A percentile compares a stretch with the other conserved stretches of the same genome.
phyloP scores from a whole-genome alignment of 2,329 filamentous ascomycete species.

The Fusarium tupiense region DNA sequence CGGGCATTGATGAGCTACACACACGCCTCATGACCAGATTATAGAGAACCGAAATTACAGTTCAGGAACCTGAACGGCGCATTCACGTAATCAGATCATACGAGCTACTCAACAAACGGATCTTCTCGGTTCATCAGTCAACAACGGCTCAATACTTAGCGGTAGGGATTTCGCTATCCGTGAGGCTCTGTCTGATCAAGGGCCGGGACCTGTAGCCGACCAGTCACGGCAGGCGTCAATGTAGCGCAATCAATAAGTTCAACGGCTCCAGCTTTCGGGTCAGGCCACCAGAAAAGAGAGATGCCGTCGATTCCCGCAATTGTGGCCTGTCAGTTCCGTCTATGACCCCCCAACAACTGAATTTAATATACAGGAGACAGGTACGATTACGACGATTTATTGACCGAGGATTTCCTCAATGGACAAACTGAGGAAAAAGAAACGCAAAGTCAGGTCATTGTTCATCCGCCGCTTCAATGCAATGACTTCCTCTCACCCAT shows the following conservation, averaged over 20 bases:
- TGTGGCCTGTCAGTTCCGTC: slow-evolving; percentile 19
- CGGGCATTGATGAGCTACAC: not conserved
- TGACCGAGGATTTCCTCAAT: not conserved
- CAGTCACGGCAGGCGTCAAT: slow-evolving; percentile 2
- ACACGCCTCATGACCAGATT: slow-evolving; percentile 6
- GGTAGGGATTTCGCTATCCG: slow-evolving; percentile 3
- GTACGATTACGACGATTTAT: not conserved
- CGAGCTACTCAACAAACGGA: slow-evolving; percentile 18
- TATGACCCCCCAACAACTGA: slow-evolving; percentile 16
- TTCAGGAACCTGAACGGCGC: not conserved
- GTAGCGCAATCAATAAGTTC: slow-evolving; percentile 6
- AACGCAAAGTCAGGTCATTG: not conserved
- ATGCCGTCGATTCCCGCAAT: slow-evolving; percentile 23
- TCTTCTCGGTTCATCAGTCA: slow-evolving; percentile 10
- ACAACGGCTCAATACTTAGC: not conserved
- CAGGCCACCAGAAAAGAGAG: slow-evolving; percentile 21
- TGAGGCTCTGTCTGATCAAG: slow-evolving; percentile 33
- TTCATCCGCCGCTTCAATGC: not conserved
- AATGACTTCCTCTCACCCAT: slow-evolving; percentile 1
- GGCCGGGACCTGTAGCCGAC: slow-evolving; percentile 8
- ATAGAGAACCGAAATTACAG: not conserved
- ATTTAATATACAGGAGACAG: not conserved
- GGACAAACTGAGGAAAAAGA: not conserved
- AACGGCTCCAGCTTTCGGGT: slow-evolving; percentile 3
- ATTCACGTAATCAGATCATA: slow-evolving; percentile 25